Base-by-base conservation (phyloP, 2,329 filamentous ascomycete genomes). In the Penicillium griseofulvum region DNA sequence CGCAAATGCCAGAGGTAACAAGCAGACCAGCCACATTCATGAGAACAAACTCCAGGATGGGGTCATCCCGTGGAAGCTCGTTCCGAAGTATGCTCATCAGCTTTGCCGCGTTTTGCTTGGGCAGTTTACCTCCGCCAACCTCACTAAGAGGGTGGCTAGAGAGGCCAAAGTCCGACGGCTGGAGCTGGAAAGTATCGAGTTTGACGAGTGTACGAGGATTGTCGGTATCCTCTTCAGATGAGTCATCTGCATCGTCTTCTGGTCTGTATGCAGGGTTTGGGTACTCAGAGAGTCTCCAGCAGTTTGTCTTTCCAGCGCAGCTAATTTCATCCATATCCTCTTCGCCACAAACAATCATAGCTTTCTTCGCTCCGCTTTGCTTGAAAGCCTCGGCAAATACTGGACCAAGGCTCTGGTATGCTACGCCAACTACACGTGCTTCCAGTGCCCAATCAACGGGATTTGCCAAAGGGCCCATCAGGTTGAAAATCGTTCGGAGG, bases 401-500 rank as follows among this genome's bases (percentile, higher is more conserved):
- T 2, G 87, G 88, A 1, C 93, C 94, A 19, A 99, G 85, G 64
- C 91, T 89, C 68, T 87, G 84, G 59, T 94, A 86, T 16, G 92
- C 93, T 28, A 99, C 93, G 58, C 94, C 94, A n/a, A 99, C 85
- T 55, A 99, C 84, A 29, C 94, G 86, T 12, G 92, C 91, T 77
- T 99, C 94, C 56, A 99, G 84, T 34, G 84, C 79, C 65, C 87
- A 85, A 67, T 97, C 90, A 17, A 96, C 83, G 0, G 94, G 94
- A 74, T 97, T 97, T 43, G 91, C 89, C 28, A 99, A 80, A 0
- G 94, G 94, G 0, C 94, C 94, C 47, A 99, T 83, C 16, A 99
- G 84, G 76, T 99, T 99, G 85, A 99, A 99, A 64, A 99, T 93
- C 2, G 94, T 99, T 66, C 94, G 86, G 82, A 94, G 93, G 55